Percentiles rank a stretch among this genome's conserved stretches.
Evolutionary conservation across 345 rosid genomes (phyloP).

Genomic region (Stellera chamaejasme): DNA sequence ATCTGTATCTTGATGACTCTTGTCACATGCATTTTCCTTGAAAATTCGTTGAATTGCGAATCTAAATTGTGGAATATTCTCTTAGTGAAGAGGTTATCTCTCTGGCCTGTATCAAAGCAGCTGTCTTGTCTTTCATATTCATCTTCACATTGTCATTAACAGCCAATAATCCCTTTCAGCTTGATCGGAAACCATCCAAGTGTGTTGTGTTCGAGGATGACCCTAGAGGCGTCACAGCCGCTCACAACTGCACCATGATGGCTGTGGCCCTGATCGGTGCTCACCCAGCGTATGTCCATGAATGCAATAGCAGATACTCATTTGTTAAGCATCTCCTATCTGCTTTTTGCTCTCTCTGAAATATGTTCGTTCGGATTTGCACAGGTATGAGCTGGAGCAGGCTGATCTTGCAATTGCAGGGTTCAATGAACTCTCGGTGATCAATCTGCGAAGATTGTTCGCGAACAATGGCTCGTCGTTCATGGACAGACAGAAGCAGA

Average conservation of each 20-base stretch:
- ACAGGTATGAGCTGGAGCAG: conserved; percentile 90
- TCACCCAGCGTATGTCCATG: conserved; percentile 65
- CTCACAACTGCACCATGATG: conserved; percentile 99
- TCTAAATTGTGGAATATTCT: not conserved
- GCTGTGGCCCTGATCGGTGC: conserved; percentile 82
- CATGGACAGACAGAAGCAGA: conserved; percentile 87
- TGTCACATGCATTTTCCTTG: too few relatives aligned
- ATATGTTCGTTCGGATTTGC: conserved; percentile 5
- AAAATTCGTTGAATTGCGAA: not conserved
- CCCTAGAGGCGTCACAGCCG: conserved; percentile 83
- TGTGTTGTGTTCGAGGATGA: conserved; percentile 95
- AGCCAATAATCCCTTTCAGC: conserved; percentile 33
- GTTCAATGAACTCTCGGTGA: conserved; percentile 84
- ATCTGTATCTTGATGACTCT: too few relatives aligned
- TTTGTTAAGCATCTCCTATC: not conserved
- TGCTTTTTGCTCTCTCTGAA: not conserved
- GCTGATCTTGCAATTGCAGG: conserved; percentile 84
- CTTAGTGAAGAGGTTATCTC: too few relatives aligned
- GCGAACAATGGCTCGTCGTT: conserved; percentile 84
- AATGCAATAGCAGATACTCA: too few relatives aligned
- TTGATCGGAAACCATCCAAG: conserved; percentile 91
- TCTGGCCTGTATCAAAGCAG: not conserved
- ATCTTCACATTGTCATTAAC: conserved; percentile 8
- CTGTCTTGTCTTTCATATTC: not conserved
- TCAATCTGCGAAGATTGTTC: conserved; percentile 78